Evolutionary conservation across 306 rosid species (phyloP), one percentile per base, ranked within the genome.

Genomic region (Ormosia emarginata): DNA sequence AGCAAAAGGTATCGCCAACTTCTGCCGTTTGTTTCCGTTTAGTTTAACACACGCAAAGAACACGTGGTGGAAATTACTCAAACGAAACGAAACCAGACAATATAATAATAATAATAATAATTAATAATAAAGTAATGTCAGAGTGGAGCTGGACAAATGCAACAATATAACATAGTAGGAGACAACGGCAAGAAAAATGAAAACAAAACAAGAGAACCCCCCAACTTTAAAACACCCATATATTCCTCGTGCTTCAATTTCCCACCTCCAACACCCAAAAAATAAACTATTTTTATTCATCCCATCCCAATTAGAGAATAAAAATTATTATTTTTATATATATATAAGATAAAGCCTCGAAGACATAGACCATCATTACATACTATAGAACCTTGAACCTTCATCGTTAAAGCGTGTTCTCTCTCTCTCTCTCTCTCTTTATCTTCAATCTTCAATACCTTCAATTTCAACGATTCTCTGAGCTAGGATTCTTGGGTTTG

Each of bases 171-270:
- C 14, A 62, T 1, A 46, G 33, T 10, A 47, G 8, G 49, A 55
- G 71, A 84, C 87, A 68, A 46, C 72, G 44, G 83, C 84, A 12
- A 66, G 8, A 64, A 79, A 84, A 77, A n/a, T n/a, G 68, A 57
- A 65, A 41, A 17, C n/a, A 43, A 49, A 43, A 14, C 17, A 14
- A 24, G 77, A 72, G 57, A 65, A 64, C 74, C 70, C 43, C 6
- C 63, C 10, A 6, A 67, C 67, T 74, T 46, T 0, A 36, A 83
- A 34, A 66, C 64, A 74, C 91, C 62, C 97, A 93, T 85, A 84
- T 88, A 91, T 93, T 95, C 95, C 99, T 93, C 99, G 99, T 95
- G 97, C 94, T 84, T 87, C 87, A 88, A 74, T 87, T 77, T 74
- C 62, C 46, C 61, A 52, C 71, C 84, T 30, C 40, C 49, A 24